Evolutionary conservation across 257 asterid genomes (phyloP), one percentile per base, ranked within the genome.

Genomic region (Gardenia jasminoides): DNA sequence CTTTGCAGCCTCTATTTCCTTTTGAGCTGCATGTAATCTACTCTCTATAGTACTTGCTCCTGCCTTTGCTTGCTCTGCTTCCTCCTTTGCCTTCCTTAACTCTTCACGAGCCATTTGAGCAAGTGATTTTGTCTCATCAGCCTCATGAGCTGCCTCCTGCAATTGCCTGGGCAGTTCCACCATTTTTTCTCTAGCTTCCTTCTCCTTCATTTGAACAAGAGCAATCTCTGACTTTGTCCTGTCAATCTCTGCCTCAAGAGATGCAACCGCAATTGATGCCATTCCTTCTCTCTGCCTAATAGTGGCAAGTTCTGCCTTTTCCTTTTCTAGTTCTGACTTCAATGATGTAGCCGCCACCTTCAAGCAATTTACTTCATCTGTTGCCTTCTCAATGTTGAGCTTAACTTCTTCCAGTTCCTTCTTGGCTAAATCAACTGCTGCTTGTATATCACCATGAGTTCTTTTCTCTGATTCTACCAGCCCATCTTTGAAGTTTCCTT

Each of bases 1-100:
- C 84, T 85, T 92, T 16, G 97, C 93, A 17, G 98, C 98, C 82
- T 96, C 97, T 44, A 93, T 93, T 89, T 96, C 98, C 93, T 93
- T 93, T 59, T 82, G 87, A 64, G 94, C 92, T 4, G 95, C 95
- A 46, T 83, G 91, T 81, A 96, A 80, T 84, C 92, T 78, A 71
- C 97, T 90, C 80, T 89, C 91, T 76, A 86, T 69, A 20, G 96
- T 90, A 74, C 87, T 85, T 8, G 88, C 92, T 52, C 87, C 92
- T 0, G 93, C 93, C 82, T 89, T 93, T 24, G 90, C 95, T 78
- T 87, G 94, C 64, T 93, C 97, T 0, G 91, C 92, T 84, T 92
- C 98, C 72, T 91, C 96, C 84, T 87, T 88, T 12, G 92, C 96
- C 80, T 83, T 92, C 79, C 79, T 80, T 5, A 91, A 91, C 80